Percentiles rank a stretch among this genome's conserved stretches.
These are phyloP conservation scores for Aspergillus felis DNA, from an alignment of 2,329 filamentous ascomycete genomes.

Conservation along the genomic window DNA sequence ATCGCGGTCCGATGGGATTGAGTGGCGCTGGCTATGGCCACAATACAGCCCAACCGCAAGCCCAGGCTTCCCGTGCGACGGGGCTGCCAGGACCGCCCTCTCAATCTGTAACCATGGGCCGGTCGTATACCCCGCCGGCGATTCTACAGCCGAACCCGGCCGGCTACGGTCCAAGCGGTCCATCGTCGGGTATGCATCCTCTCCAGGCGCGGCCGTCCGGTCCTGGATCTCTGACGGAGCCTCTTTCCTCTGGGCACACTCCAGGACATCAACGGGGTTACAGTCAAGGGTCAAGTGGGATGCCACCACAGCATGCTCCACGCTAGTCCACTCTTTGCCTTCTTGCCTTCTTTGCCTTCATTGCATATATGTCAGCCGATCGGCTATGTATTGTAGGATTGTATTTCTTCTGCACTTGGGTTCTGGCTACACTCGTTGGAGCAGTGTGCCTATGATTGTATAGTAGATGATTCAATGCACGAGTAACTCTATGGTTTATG, in stretches of 20 bases:
- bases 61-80: constrained; percentile 22
- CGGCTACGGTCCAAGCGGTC: constrained; percentile 25
- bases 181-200: constrained; percentile 19
- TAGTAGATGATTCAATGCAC: constrained; percentile 16
- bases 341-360: not conserved
- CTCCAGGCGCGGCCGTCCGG: constrained; percentile 27
- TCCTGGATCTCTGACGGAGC: constrained; percentile 21
- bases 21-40: constrained; percentile 29
- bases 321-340: constrained; percentile 13
- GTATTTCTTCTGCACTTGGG: not conserved
- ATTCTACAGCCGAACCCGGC: constrained; percentile 26
- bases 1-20: constrained; percentile 31
- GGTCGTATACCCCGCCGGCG: constrained; percentile 40
- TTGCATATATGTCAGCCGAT: constrained; percentile 3
- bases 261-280: constrained; percentile 34
- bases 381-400: not conserved
- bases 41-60: constrained; percentile 32
- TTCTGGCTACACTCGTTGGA: not conserved
- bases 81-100: constrained; percentile 21
- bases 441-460: constrained; percentile 2
- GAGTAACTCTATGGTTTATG: not conserved
- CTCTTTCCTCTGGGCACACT: constrained; percentile 15
- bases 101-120: constrained; percentile 25
- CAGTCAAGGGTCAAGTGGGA: constrained; percentile 32
- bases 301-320: constrained; percentile 26